Base-by-base conservation (phyloP, 805 yeast species). In the Barnettozyma populi region DNA sequence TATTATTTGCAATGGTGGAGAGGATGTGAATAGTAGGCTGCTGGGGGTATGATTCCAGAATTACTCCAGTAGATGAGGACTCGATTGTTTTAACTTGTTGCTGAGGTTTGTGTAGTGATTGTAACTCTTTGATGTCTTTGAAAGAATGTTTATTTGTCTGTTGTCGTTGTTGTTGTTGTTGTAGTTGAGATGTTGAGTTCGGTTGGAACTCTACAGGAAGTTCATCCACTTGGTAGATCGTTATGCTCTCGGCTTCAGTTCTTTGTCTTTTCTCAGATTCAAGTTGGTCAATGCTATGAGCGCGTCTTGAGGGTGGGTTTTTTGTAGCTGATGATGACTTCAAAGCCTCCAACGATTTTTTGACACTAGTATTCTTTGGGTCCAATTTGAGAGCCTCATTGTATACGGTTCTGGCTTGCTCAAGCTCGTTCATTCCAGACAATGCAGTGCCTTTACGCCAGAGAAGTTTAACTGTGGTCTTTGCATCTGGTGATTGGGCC, bases 81-180 rank as follows among this genome's bases (percentile, higher is more conserved):
- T 18, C n/a, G 21, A 14, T 4, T 13, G 9, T 11, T 16, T 35
- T 16, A 14, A 5, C 32, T 29, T 13, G 32, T 29, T 29, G 20
- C 9, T 18, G 21, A 18, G 21, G 37, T 19, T 35, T 35, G 7
- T 14, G 32, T 14, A 29, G 6, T 5, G 37, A 19, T 11, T 23
- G 36, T 5, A 43, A 8, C 10, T 9, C 64, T 79, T 89, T 64
- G 82, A 82, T 51, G 95, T 89, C 36, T 97, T 97, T 53, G 94
- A 94, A 44, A 24, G 49, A 18, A 4, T 47, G 32, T n/a, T 25
- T 24, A 9, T 35, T 13, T 13, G 36, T 34, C 23, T 29, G 34
- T 36, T n/a, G 18, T 36, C 7, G 34, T 35, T 34, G 19, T 19
- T n/a, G 37, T 20, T 38, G 7, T 19, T 21, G 25, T 25, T 11